phyloP scores from a whole-genome alignment of 768 basidiomycete species.

The Serendipita sp. region DNA sequence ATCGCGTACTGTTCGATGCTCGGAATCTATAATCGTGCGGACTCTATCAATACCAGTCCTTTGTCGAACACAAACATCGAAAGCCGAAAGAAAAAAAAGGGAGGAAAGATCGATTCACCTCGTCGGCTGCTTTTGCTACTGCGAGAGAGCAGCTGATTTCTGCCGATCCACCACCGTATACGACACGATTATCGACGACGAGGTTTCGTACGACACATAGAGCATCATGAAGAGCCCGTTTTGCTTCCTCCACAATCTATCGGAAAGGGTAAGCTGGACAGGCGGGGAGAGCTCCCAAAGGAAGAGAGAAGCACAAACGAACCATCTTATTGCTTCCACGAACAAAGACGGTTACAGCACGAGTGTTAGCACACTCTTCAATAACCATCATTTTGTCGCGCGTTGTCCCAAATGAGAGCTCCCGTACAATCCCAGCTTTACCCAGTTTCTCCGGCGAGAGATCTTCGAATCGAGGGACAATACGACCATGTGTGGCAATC shows the following conservation, averaged over 20 bases:
- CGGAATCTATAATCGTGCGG: constrained; percentile 48
- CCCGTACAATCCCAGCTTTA: constrained; percentile 82
- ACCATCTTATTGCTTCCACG: constrained; percentile 99
- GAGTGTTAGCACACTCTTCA: constrained; percentile 93
- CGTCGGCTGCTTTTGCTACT: constrained; percentile 86
- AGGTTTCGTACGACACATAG: constrained; percentile 95
- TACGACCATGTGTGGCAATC: constrained; percentile 94
- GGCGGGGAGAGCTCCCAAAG: too few species aligned
- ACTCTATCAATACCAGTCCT: too few species aligned
- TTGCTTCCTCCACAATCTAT: constrained; percentile 99
- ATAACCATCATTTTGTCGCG: constrained; percentile 99
- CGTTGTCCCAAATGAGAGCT: constrained; percentile 92
- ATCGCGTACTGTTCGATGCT: constrained; percentile 99
- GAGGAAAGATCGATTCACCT: constrained; percentile 32
- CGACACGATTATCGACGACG: constrained; percentile 87
- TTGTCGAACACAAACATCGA: neutral
- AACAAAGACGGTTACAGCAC: constrained; percentile 94
- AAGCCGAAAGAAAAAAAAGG: neutral
- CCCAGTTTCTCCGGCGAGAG: constrained; percentile 83
- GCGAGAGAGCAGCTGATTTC: constrained; percentile 93
- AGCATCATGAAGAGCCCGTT: constrained; percentile 93
- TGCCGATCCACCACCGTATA: constrained; percentile 95
- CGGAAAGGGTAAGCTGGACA: too few species aligned
- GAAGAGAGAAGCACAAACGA: too few species aligned
- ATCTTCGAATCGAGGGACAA: constrained; percentile 97